Evolutionary conservation across 140 eudicot species (phyloP), one percentile per base, ranked within the genome.

Genomic region (Anethum foeniculum): DNA sequence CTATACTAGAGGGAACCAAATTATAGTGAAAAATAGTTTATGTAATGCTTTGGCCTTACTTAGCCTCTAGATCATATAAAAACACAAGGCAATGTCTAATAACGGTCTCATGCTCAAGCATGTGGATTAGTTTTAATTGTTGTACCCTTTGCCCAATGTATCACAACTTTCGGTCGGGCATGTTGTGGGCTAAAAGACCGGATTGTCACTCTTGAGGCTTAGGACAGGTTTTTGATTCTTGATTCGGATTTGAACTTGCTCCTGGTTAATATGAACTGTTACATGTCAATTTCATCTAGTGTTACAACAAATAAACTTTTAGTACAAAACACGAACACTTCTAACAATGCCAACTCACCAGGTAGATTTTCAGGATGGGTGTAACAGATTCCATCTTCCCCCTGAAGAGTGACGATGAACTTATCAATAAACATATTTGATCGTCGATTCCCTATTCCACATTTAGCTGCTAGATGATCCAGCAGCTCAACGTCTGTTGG

Each of bases 331-430:
- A 38, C 19, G 0, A 34, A 23, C 32, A 43, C 4, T 34, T 73
- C 48, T 14, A 43, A 43, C 77, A 73, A 41, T 39, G 77, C 77
- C 8, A 77, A 80, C 93, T 83, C 67, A 92, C 99, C 97, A 18
- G 97, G 99, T 71, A 95, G 96, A 84, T 95, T 83, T 87, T 90
- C 91, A 1, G 99, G 99, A 86, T 95, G 99, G 71, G 90, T 88
- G 87, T 77, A 90, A 72, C 96, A 92, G 74, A 95, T 95, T 65
- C 99, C 99, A 58, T 82, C 88, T 38, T 85, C 89, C n/a, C 51
- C 86, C 76, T 88, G 89, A 36, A 95, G 82, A 25, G 99, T 95
- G 43, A 94, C 91, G 80, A 95, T 95, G 81, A 92, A 95, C 64
- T 90, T 94, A 82, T 92, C 97, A 41, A 95, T 86, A 36, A 88